A percentile compares a stretch with the other conserved stretches of the same genome.
Conservation (phyloP, 306 rosid species). For the peach (Prunus persica) region Prunus_persica_NCBIv2 NC_034014.1:25710001-25710500, state of each 20-base stretch:
- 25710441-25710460: background rate
- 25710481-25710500: background rate
- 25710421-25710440: slow-evolving; percentile 73
- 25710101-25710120: background rate
- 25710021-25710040: slow-evolving; percentile 4
- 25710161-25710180: background rate
- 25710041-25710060: slow-evolving; percentile 10
- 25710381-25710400: slow-evolving; percentile 63
- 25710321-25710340: slow-evolving; percentile 58
- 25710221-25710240: background rate
- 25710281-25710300: slow-evolving; percentile 11
- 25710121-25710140: background rate
- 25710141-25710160: background rate
- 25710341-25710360: slow-evolving; percentile 46
- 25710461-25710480: slow-evolving; percentile 3
- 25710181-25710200: background rate
- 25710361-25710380: slow-evolving; percentile 54
- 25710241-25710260: background rate
- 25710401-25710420: slow-evolving; percentile 54
- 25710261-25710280: background rate
- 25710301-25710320: slow-evolving; percentile 43
- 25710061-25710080: background rate
- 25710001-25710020: background rate
- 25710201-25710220: background rate
- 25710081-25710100: slow-evolving; percentile 6